These are phyloP conservation scores for Nitzschia sp. DNA, from an alignment of 108 stramenopile genomes.

Conservation along the genomic window DNA sequence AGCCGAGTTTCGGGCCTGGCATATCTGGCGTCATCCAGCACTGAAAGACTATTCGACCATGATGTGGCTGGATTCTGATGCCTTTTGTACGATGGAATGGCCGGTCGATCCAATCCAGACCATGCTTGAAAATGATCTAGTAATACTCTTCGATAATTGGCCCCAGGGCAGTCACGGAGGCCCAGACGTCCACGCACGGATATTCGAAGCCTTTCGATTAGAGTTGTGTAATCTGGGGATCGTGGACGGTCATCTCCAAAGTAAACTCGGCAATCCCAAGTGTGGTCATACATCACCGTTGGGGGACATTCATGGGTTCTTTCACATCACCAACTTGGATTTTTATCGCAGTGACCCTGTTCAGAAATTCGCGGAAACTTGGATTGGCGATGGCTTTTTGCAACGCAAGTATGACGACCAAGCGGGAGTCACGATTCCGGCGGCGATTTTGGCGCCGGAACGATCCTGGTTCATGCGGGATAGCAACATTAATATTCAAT, in stretches of 20 bases:
- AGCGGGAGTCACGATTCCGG: constrained; percentile 38
- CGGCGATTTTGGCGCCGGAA: constrained; percentile 38
- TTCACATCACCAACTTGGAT: constrained; percentile 50
- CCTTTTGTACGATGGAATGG: constrained; percentile 37
- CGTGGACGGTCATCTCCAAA: neutral
- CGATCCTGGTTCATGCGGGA: constrained; percentile 23
- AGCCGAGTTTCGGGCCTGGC: constrained; percentile 48
- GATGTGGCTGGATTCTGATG: constrained; percentile 61
- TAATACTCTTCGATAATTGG: constrained; percentile 28
- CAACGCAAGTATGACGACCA: constrained; percentile 40
- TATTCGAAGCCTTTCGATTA: neutral
- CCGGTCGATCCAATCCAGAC: constrained; percentile 31
- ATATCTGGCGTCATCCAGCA: constrained; percentile 42
- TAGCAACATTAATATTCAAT: constrained; percentile 7
- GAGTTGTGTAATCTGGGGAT: neutral
- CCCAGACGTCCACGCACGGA: neutral
- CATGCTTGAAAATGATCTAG: constrained; percentile 35
- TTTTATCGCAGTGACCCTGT: constrained; percentile 34
- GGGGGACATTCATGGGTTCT: constrained; percentile 35
- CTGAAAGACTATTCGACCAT: constrained; percentile 45
- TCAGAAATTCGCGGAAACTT: constrained; percentile 7
- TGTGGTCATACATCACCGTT: neutral
- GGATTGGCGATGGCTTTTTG: constrained; percentile 32
- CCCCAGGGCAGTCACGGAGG: constrained; percentile 2
- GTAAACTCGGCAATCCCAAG: neutral